A percentile compares a stretch with the other conserved stretches of the same genome.
phyloP scores from a whole-genome alignment of 345 rosid species.

The Brassica rapa region DNA sequence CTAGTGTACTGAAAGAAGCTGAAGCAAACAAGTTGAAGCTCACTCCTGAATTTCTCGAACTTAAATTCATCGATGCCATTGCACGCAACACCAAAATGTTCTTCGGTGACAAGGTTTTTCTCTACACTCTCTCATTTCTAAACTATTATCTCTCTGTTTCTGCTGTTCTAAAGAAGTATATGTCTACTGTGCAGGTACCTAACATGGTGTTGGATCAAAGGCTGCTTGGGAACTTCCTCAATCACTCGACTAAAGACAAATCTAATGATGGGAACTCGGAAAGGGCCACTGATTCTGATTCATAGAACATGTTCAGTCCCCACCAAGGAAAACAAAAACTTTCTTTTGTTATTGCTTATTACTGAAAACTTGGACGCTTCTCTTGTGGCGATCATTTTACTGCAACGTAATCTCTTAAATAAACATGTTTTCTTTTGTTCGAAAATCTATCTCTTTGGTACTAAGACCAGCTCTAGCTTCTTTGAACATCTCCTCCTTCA shows the following conservation, averaged over 20 bases:
- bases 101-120: constrained; percentile 76
- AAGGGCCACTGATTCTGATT: constrained; percentile 32
- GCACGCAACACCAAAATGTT: constrained; percentile 83
- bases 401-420: not conserved
- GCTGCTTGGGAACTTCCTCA: constrained; percentile 73
- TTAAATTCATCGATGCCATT: constrained; percentile 83
- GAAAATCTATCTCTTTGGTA: too few species aligned
- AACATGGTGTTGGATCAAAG: constrained; percentile 89
- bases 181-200: constrained; percentile 55
- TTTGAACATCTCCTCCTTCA: too few species aligned
- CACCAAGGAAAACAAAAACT: not conserved
- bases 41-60: constrained; percentile 85
- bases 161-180: constrained; percentile 15
- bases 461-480: too few species aligned
- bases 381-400: not conserved
- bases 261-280: constrained; percentile 31
- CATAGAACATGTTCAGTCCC: constrained; percentile 11
- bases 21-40: constrained; percentile 93
- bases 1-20: constrained; percentile 73
- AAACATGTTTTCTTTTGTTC: not conserved
- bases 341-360: not conserved
- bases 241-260: constrained; percentile 27
- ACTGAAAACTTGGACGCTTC: not conserved
- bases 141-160: constrained; percentile 6
- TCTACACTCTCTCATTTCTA: not conserved